Evolutionary conservation across 139 green algal genomes (phyloP), one percentile per base, ranked within the genome.

Genomic region (Raphidocelis subcapitata): DNA sequence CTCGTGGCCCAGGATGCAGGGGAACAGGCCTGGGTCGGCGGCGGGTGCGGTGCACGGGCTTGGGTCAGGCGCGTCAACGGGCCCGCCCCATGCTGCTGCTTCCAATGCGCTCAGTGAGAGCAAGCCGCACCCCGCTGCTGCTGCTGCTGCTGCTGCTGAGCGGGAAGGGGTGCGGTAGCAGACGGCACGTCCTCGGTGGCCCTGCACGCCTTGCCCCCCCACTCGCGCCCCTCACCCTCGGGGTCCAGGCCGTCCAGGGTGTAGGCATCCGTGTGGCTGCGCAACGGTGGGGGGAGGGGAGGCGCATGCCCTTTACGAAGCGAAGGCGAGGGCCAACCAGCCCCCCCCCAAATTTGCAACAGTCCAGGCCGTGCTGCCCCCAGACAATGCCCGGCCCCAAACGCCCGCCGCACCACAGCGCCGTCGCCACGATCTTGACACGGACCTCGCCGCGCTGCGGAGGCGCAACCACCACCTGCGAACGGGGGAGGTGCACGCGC

Each of bases 1-100:
- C 76, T 99, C 96, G 81, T 99, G 96, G 8, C 96, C 94, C 51
- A 99, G 79, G 55, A 99, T 94, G 84, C 91, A 97, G 18, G 96
- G 95, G 80, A 99, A 99, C 26, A 98, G 81, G 15, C 95, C 94
- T 87, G 41, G 41, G 41, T 8, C 8, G 8, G 41, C 12, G 8
- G 12, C 12, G 12, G 41, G 41, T 49, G 41, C 8, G 41, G 41
- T 49, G 41, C 12, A 20, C 8, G 8, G 41, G 12, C 8, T 8
- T 49, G 41, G 41, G 41, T 49, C 8, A 49, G 41, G 41, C 12
- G 41, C 41, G 41, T 49, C 8, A 49, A 20, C 8, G 8, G 41
- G 41, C 8, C 41, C 41, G 8, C 41, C n/a, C n/a, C n/a, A n/a
- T n/a, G n/a, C n/a, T n/a, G n/a, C n/a, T n/a, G n/a, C n/a, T n/a